Evolutionary conservation across 116 monocot genomes (phyloP), one percentile per base, ranked within the genome.

Genomic region (Papilionanthe hybrid): DNA sequence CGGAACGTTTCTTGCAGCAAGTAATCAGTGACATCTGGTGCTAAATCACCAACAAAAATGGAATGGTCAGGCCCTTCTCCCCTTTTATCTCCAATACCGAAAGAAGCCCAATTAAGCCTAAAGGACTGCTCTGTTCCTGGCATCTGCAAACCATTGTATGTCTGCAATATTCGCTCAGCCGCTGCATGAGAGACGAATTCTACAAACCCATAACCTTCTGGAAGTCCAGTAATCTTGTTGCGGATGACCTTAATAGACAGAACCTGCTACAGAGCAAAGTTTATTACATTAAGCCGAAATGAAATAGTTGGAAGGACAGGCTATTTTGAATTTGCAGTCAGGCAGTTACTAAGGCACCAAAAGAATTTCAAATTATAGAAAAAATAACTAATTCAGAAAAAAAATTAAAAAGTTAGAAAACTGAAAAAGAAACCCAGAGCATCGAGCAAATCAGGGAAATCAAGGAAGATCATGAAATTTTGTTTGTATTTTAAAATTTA

Each of bases 161-260:
- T 81, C 83, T 92, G 92, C 43, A 95, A 69, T 78, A 95, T 82
- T 85, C 91, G 84, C 72, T 95, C 95, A 22, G 95, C 95, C n/a
- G 93, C 91, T 55, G 86, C 83, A 84, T 95, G 95, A 29, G 95
- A 89, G 77, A 84, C 78, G 77, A 95, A 95, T 63, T 95, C 95
- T 32, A 97, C 85, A 85, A 97, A 97, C 29, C 97, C 97, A 82
- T 97, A 97, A 57, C 97, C 97, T 77, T 97, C 97, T 27, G 97
- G 97, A 18, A 87, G 94, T 43, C 92, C 91, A 25, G 94, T 97
- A n/a, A 94, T 69, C 83, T 92, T 97, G 86, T 97, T 97, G 76
- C 94, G 92, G 42, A 96, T 96, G 65, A 96, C 87, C 82, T 96
- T 96, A 75, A 96, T 86, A 27, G 94, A 93, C 53, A 92, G 22